These are phyloP conservation scores for Gossypium longicalyx DNA, from an alignment of 345 rosid genomes.

Conservation along the genomic window DNA sequence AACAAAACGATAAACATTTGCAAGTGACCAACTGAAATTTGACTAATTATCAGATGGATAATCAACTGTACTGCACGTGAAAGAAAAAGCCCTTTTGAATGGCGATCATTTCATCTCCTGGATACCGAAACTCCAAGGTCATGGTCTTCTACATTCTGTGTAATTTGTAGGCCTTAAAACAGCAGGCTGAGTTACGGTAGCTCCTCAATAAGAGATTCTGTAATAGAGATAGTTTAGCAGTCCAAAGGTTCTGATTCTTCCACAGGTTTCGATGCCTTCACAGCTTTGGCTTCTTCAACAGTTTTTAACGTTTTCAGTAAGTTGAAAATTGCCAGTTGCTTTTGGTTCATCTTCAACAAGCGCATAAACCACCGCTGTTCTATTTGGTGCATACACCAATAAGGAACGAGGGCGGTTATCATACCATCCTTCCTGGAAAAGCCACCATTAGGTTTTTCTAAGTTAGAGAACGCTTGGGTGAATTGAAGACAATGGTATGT, in stretches of 20 bases:
- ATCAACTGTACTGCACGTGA: too few relatives aligned
- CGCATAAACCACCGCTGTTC: constrained; percentile 86
- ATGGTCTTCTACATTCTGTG: neutral
- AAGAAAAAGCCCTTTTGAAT: neutral
- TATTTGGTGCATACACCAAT: constrained; percentile 74
- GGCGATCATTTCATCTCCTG: neutral
- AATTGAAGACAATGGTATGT: neutral
- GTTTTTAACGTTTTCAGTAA: neutral
- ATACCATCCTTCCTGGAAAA: constrained; percentile 62
- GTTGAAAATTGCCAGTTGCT: constrained; percentile 4
- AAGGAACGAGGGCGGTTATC: constrained; percentile 70
- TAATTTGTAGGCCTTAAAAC: neutral
- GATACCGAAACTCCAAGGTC: neutral
- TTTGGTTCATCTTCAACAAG: constrained; percentile 41
- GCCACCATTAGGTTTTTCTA: neutral
- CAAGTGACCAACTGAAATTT: too few relatives aligned
- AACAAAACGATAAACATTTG: too few relatives aligned
- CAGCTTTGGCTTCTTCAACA: neutral
- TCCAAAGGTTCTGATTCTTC: neutral
- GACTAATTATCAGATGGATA: too few relatives aligned
- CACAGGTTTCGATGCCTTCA: neutral
- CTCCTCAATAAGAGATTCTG: neutral
- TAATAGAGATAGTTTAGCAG: neutral
- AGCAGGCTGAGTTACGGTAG: neutral
- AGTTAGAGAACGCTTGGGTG: neutral